A percentile compares a stretch with the other conserved stretches of the same genome.
Conservation (phyloP, 2,329 filamentous ascomycete genomes). For the Talaromyces sp. region DNA sequence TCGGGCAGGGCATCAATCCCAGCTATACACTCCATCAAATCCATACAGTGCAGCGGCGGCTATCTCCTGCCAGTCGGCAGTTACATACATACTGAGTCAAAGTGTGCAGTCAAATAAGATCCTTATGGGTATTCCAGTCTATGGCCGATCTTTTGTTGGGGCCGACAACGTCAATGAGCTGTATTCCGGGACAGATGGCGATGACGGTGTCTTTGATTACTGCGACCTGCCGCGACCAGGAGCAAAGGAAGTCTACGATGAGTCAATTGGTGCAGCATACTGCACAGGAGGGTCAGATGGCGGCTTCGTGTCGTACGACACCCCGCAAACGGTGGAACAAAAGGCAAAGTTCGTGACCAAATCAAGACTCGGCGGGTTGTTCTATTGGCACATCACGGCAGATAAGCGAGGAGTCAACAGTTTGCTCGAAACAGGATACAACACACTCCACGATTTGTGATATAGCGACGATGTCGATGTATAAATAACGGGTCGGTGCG, state of each 20-base stretch:
- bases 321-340: slow-evolving; percentile 68
- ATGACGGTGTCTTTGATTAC: slow-evolving; percentile 73
- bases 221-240: slow-evolving; percentile 61
- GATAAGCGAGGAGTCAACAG: slow-evolving; percentile 60
- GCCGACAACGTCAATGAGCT: slow-evolving; percentile 63
- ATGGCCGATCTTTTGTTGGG: slow-evolving; percentile 70
- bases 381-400: slow-evolving; percentile 76
- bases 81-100: slow-evolving; percentile 62
- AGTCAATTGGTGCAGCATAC: slow-evolving; percentile 64
- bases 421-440: slow-evolving; percentile 59
- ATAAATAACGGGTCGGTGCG: background rate
- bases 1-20: slow-evolving; percentile 70
- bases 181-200: slow-evolving; percentile 53
- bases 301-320: slow-evolving; percentile 78
- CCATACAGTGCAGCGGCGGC: slow-evolving; percentile 55
- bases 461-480: background rate
- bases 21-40: slow-evolving; percentile 60
- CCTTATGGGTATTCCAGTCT: slow-evolving; percentile 70
- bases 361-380: slow-evolving; percentile 69
- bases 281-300: slow-evolving; percentile 66
- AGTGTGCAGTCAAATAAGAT: slow-evolving; percentile 70
- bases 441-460: slow-evolving; percentile 49
- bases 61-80: slow-evolving; percentile 62
- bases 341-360: slow-evolving; percentile 73
- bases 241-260: slow-evolving; percentile 66